Conservation (phyloP, 805 yeast species). For the Limtongia smithiae region DNA sequence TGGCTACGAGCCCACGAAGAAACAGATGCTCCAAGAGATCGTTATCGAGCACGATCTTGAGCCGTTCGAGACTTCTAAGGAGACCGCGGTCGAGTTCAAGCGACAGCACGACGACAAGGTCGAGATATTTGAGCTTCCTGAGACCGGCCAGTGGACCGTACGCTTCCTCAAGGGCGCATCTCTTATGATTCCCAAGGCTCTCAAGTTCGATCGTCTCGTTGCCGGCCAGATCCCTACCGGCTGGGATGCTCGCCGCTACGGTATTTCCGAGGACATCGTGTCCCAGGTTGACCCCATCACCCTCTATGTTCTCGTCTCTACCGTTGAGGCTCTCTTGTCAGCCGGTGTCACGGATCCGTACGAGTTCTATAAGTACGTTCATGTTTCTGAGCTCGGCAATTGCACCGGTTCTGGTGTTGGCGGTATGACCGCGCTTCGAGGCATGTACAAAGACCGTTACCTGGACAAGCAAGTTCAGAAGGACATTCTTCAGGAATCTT, state of each 20-base stretch:
- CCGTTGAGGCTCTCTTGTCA: slow-evolving; percentile 88
- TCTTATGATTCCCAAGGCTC: slow-evolving; percentile 84
- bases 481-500: slow-evolving; percentile 95
- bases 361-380: slow-evolving; percentile 97
- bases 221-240: slow-evolving; percentile 98
- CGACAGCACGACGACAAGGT: slow-evolving; percentile 91
- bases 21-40: slow-evolving; percentile 90
- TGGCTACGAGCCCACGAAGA: slow-evolving; percentile 93
- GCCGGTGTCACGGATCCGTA: slow-evolving; percentile 98
- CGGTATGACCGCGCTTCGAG: slow-evolving; percentile 95
- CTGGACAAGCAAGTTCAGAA: slow-evolving; percentile 92
- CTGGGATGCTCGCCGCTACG: slow-evolving; percentile 93
- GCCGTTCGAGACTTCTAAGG: slow-evolving; percentile 91
- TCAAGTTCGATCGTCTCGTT: slow-evolving; percentile 52
- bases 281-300: slow-evolving; percentile 96
- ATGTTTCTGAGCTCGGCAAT: slow-evolving; percentile 97
- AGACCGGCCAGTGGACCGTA: slow-evolving; percentile 88
- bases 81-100: slow-evolving; percentile 92
- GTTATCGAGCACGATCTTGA: slow-evolving; percentile 95
- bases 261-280: slow-evolving; percentile 89
- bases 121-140: slow-evolving; percentile 84
- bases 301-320: slow-evolving; percentile 84
- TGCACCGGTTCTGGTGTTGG: slow-evolving; percentile 99
- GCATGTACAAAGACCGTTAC: slow-evolving; percentile 96
- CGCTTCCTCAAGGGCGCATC: slow-evolving; percentile 89